phyloP scores from a whole-genome alignment of 495 filamentous ascomycete species.

The Pseudoneurospora amorphoporcata region DNA sequence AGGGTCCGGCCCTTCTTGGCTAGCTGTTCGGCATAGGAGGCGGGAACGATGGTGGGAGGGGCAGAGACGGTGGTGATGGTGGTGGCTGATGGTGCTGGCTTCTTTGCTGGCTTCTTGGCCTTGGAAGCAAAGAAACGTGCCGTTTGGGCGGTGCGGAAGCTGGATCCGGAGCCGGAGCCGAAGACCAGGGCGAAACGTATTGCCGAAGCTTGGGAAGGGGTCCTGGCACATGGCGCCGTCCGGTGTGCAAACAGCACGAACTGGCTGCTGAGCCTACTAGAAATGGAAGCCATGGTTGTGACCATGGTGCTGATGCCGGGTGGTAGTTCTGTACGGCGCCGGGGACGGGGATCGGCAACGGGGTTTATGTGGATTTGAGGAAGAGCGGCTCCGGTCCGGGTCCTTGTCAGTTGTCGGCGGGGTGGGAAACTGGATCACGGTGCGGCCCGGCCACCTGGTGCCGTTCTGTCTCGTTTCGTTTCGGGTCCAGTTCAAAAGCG shows the following conservation, averaged over 20 bases:
- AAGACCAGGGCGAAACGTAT: not conserved
- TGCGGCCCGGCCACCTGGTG: not conserved
- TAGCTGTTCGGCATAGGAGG: slow-evolving; percentile 34
- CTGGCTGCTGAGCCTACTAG: slow-evolving; percentile 10
- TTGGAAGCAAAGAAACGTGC: not conserved
- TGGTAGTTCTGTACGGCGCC: not conserved
- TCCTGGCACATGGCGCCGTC: slow-evolving; percentile 5
- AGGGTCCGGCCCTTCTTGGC: slow-evolving; percentile 35
- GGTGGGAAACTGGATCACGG: not conserved
- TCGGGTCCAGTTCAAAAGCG: not conserved
- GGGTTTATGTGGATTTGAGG: not conserved
- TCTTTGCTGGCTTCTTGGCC: slow-evolving; percentile 4
- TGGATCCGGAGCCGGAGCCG: not conserved
- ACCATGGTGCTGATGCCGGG: not conserved
- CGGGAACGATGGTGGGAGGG: not conserved
- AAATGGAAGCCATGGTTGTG: slow-evolving; percentile 16
- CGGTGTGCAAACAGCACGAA: slow-evolving; percentile 7
- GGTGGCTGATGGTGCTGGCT: not conserved
- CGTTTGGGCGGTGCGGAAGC: not conserved
- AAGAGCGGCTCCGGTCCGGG: not conserved
- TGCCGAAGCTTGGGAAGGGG: not conserved
- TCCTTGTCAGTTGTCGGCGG: not conserved
- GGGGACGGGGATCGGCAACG: not conserved
- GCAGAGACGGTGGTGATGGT: not conserved
- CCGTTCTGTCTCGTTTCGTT: not conserved